Evolutionary conservation across 192 early-diverging fungal genomes (phyloP), one percentile per base, ranked within the genome.

Genomic region (Dimargaris verticillata): DNA sequence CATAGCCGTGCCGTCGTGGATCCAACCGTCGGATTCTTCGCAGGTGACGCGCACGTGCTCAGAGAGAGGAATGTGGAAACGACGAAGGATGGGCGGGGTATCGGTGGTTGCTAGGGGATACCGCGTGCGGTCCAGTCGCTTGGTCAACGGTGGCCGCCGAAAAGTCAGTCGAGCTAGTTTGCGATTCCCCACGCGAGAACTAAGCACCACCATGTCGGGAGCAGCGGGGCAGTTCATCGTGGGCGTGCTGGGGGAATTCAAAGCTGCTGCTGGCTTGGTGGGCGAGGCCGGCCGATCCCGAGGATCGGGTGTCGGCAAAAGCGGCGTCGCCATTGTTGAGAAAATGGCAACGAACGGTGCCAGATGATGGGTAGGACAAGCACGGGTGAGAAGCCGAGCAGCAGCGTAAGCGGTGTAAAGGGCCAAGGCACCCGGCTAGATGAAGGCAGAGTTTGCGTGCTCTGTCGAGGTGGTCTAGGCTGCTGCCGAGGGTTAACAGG

Each of bases 21-120:
- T 13, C 20, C 24, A 25, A 15, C 38, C 57, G 15, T 59, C 57
- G 20, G 33, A 42, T 22, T 59, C 57, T n/a, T 59, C 57, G 43
- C 57, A 59, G 42, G 42, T 43, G 5, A 59, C 57, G 15, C 57
- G 29, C 42, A 29, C 42, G 38, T 43, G 17, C n/a, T n/a, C 18
- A 15, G n/a, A 18, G 22, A 43, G 15, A n/a, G 26, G 24, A 41
- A 59, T 42, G 41, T 59, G 57, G 22, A 59, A 59, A 33, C 57
- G 57, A 5, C 57, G 57, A 24, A 59, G 25, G 57, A 59, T 59
- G 41, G 57, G 57, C 17, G 57, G 57, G 25, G 57, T 59, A 20
- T 28, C 13, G 22, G 57, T 20, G 12, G 10, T 44, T 11, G 57
- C 57, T n/a, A 59, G 43, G 17, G 57, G 57, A 20, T 59, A 59